A percentile compares a stretch with the other conserved stretches of the same genome.
These are phyloP conservation scores for Byssochlamys sp. DNA, from an alignment of 2,329 filamentous ascomycete species.

Conservation along the genomic window DNA sequence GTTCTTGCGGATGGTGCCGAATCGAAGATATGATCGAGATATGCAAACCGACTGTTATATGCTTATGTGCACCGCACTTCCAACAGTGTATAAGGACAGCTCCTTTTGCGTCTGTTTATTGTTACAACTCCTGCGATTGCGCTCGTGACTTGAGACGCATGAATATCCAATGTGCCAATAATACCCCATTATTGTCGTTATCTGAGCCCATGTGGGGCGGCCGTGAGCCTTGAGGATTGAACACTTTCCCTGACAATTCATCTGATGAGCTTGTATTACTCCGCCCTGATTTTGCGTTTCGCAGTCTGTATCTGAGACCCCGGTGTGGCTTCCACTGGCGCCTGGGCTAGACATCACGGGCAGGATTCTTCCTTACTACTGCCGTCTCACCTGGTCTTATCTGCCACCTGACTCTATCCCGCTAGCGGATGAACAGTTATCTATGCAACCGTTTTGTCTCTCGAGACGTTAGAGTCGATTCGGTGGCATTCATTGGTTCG, in stretches of 20 bases:
- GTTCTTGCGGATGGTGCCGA: background rate
- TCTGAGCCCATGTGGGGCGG: background rate
- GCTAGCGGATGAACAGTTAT: background rate
- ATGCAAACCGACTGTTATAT: background rate
- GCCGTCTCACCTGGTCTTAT: background rate
- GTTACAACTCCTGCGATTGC: too few species aligned
- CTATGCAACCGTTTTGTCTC: background rate
- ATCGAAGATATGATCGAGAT: background rate
- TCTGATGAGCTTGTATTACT: background rate
- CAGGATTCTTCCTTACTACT: background rate
- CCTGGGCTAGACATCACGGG: background rate
- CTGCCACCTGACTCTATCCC: background rate
- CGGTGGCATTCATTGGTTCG: background rate
- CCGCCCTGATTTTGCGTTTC: too few species aligned
- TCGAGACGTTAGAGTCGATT: background rate
- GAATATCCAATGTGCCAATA: background rate
- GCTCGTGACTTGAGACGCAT: too few species aligned
- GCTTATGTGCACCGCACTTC: background rate
- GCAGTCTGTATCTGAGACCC: background rate
- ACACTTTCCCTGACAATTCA: background rate
- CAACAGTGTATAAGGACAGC: background rate
- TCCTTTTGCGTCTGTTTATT: background rate
- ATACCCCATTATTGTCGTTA: background rate
- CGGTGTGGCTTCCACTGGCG: background rate
- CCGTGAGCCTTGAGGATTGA: background rate